Evolutionary conservation across 1,284 basidiomycete species (phyloP), one percentile per base, ranked within the genome.

Genomic region (Caloboletus inedulis): DNA sequence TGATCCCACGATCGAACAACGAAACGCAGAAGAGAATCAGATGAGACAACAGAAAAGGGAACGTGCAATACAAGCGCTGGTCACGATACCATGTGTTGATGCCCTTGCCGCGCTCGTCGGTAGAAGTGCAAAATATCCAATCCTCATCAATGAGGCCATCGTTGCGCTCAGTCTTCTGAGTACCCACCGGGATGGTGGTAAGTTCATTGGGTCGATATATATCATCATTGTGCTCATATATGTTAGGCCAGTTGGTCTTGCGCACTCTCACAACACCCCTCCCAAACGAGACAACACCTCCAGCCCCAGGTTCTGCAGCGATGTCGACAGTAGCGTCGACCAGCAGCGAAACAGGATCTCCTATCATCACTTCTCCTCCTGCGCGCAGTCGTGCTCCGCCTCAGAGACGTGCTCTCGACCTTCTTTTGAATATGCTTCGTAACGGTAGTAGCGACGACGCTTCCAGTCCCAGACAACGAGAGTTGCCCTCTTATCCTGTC

Each of bases 131-230:
- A 87, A 86, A 66, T 91, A 93, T 64, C 87, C 91, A 0, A 77
- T 94, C 42, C 76, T 98, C 30, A 79, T 97, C 55, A 96, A 95
- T 63, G 96, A 98, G 69, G 91, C 88, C 1, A 76, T 97, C 27
- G 80, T 98, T 27, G 90, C 90, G 1, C 71, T 97, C 54, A 89
- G 87, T 34, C 70, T 98, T 47, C 70, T 97, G 56, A 82, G 81
- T 54, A 84, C 84, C 13, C 78, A 84, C 51, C 72, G 75, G 41
- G 70, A 75, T 50, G 89, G 87, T 60, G 83, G 90, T 86, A 70
- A 61, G 81, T 73, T 18, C 2, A 2, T 52, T 16, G 21, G 3
- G 18, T 46, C 4, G 12, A 40, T 41, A 29, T 34, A 14, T 8
- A 33, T 12, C 21, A 49, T 42, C 18, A 16, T 29, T 19, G 19